Evolutionary conservation across 176 grass and related monocot species (phyloP).

Genomic region (Puccinellia tenuiflora): DNA sequence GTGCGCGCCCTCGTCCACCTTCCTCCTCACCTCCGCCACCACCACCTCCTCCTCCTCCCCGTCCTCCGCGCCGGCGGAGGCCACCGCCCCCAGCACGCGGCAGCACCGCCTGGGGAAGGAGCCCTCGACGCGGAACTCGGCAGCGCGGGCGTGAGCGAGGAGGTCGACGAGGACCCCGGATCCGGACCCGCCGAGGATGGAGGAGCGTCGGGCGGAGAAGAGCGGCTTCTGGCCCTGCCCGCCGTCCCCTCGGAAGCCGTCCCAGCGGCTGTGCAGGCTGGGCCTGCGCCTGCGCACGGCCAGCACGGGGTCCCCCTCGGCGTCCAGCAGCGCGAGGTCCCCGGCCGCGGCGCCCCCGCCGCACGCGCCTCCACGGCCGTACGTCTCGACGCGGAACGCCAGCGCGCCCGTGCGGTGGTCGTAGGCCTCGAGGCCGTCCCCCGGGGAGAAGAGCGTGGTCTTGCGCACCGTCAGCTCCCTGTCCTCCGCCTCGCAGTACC

Average conservation of each 20-base stretch:
- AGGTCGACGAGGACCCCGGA: slow-evolving; percentile 57
- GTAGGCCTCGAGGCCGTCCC: slow-evolving; percentile 84
- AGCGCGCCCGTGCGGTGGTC: slow-evolving; percentile 75
- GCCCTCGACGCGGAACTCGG: slow-evolving; percentile 77
- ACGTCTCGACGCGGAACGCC: slow-evolving; percentile 83
- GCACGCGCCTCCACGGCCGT: slow-evolving; percentile 39
- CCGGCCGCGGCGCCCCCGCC: slow-evolving; percentile 35
- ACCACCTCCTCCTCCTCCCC: slow-evolving; percentile 9
- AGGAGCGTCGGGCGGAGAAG: slow-evolving; percentile 77
- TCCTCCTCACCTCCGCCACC: slow-evolving; percentile 70
- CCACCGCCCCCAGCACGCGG: slow-evolving; percentile 38
- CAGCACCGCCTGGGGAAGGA: slow-evolving; percentile 77
- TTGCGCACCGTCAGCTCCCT: slow-evolving; percentile 90
- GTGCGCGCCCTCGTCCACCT: slow-evolving; percentile 75
- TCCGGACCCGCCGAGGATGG: slow-evolving; percentile 64
- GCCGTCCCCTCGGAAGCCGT: slow-evolving; percentile 76
- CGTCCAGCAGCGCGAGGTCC: slow-evolving; percentile 70
- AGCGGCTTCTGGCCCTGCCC: slow-evolving; percentile 47
- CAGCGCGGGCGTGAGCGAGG: neutral
- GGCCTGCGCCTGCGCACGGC: slow-evolving; percentile 69
- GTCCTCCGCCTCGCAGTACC: slow-evolving; percentile 57
- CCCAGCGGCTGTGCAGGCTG: slow-evolving; percentile 92
- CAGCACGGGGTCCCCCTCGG: slow-evolving; percentile 49
- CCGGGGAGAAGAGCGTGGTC: slow-evolving; percentile 73
- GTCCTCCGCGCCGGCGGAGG: neutral